phyloP scores from a whole-genome alignment of 2,329 filamentous ascomycete genomes.

The Diplocarpon rosae region DNA sequence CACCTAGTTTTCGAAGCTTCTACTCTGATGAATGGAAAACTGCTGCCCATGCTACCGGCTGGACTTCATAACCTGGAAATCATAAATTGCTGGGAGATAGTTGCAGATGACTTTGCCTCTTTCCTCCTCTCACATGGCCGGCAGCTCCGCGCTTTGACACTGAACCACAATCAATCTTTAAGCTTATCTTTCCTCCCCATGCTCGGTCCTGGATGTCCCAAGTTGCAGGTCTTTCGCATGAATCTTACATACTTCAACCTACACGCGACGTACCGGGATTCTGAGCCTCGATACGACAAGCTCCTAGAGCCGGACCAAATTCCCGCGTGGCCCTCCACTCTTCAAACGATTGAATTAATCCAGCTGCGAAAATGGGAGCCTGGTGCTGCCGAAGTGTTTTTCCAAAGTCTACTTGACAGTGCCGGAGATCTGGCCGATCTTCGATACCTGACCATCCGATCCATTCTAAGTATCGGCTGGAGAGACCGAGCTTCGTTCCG shows the following conservation, averaged over 20 bases:
- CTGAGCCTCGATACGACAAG: constrained; percentile 62
- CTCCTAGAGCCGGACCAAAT: constrained; percentile 53
- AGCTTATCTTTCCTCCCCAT: constrained; percentile 62
- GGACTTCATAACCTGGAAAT: constrained; percentile 59
- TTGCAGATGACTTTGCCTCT: constrained; percentile 49
- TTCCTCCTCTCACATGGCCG: constrained; percentile 60
- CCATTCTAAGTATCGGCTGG: constrained; percentile 73
- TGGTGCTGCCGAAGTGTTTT: constrained; percentile 62
- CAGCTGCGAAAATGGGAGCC: constrained; percentile 67
- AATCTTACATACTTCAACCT: constrained; percentile 70
- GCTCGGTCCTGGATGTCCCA: constrained; percentile 57
- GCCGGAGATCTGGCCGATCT: constrained; percentile 56
- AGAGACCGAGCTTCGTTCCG: constrained; percentile 71
- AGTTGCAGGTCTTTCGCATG: constrained; percentile 59
- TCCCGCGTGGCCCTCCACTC: constrained; percentile 66
- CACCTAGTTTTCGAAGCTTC: constrained; percentile 67
- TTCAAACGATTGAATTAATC: constrained; percentile 63
- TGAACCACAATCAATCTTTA: constrained; percentile 72
- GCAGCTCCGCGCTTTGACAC: constrained; percentile 52
- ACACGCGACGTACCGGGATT: constrained; percentile 56
- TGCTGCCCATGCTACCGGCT: constrained; percentile 59
- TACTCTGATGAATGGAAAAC: constrained; percentile 53
- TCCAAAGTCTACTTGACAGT: constrained; percentile 64
- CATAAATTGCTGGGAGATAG: constrained; percentile 68
- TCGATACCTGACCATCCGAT: constrained; percentile 57